Base-by-base conservation (phyloP, 1,284 basidiomycete species). In the Marasmius fiardii region DNA sequence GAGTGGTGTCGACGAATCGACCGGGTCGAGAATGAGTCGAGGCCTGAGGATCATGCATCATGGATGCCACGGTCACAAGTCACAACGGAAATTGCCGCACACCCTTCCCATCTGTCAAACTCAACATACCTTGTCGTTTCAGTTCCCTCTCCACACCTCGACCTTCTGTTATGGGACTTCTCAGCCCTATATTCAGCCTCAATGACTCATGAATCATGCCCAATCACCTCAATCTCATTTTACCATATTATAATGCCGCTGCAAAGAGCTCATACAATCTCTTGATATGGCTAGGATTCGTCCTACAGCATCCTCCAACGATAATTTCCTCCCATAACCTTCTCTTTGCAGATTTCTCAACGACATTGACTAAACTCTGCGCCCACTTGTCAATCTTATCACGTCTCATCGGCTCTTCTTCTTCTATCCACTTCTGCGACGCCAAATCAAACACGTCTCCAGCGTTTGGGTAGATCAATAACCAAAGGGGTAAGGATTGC, bases 391-490 rank as follows among this genome's bases (percentile, higher is more conserved):
- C 50, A 53, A 58, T 58, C 48, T 57, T 60, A 14, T 28, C 11
- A n/a, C 21, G 18, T 41, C 39, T 50, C 14, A 16, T 6, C 18
- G 11, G 28, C 47, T 55, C 43, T 10, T 58, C 59, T 11, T 59
- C 56, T 50, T 51, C 59, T 26, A 60, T 57, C 85, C 84, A 89
- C 3, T 71, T 74, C 53, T 74, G 70, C 3, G 74, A 74, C 14
- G 70, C 62, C 11, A 75, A 65, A 64, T 88, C 80, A 63, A 83
- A 88, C 0, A 74, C 68, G 51, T 80, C 77, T 11, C 84, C 85
- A 4, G 86, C 85, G 62, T 92, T 91, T 1, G 91, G 90, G 64
- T 92, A 91, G 16, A 92, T 58, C 10, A 90, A 78, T 2, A 92
- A 72, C 76, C 80, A 82, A 1, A 81, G 82, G 54, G 63, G 64